Evolutionary conservation across 306 rosid species (phyloP).

Genomic region (Sophora flavescens): DNA sequence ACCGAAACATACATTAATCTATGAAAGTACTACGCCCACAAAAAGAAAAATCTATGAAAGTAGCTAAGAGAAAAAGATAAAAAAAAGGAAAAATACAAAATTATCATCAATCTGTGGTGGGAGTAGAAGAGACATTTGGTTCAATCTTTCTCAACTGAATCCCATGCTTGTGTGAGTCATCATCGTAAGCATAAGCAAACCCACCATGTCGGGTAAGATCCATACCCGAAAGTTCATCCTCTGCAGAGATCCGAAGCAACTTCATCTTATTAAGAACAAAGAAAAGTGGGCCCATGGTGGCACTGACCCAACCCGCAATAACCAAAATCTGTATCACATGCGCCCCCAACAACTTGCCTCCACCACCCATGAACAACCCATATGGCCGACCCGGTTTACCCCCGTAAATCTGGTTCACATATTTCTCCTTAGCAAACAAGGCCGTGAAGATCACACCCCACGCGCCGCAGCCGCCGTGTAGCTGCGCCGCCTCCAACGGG

Average conservation of each 20-base stretch:
- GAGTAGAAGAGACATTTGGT: constrained; percentile 43
- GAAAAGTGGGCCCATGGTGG: constrained; percentile 91
- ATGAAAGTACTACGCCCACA: too few species aligned
- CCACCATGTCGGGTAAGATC: constrained; percentile 98
- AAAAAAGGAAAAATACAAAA: background rate
- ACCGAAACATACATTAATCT: background rate
- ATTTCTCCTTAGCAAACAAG: constrained; percentile 71
- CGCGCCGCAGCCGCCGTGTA: constrained; percentile 97
- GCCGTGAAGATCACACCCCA: constrained; percentile 94
- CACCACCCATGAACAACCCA: constrained; percentile 90
- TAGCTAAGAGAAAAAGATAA: background rate
- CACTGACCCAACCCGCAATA: constrained; percentile 83
- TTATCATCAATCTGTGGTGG: constrained; percentile 39
- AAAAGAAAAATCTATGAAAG: background rate
- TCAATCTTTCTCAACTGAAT: constrained; percentile 64
- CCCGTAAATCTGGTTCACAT: constrained; percentile 71
- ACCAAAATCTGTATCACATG: constrained; percentile 80
- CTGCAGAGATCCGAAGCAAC: constrained; percentile 68
- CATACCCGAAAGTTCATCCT: constrained; percentile 94
- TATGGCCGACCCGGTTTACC: constrained; percentile 44
- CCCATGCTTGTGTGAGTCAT: constrained; percentile 35
- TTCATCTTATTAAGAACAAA: constrained; percentile 64
- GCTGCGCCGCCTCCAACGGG: constrained; percentile 89
- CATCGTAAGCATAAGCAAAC: constrained; percentile 76
- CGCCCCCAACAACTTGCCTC: constrained; percentile 70